Base-by-base conservation (phyloP, 495 filamentous ascomycete genomes). In the Copromyces sp. region DNA sequence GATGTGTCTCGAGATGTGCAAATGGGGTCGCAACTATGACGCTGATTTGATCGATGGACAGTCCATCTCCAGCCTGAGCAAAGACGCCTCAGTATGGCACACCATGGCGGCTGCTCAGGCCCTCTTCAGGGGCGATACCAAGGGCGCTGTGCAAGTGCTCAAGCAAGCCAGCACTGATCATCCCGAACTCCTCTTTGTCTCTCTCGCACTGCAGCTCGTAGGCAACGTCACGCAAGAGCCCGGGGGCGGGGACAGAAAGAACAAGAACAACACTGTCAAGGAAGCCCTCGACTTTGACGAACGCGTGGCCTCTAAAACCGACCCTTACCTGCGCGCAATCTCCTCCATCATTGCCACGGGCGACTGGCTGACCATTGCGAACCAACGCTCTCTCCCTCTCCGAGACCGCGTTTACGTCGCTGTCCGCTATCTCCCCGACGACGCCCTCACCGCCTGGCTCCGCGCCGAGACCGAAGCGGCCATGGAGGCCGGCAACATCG, bases 311-410 rank as follows among this genome's bases (percentile, higher is more conserved):
- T 86, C 83, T 40, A 84, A 83, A 70, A 84, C 84, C 0, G 95
- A 99, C 75, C 93, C 94, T 0, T 98, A 97, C 77, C 87, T 95
- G 11, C 90, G 94, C 69, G 94, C 94, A 0, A 91, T 99, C 70
- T 91, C 97, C n/a, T 90, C 93, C n/a, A 90, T 94, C 70, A 93
- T 98, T 69, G 90, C 92, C 69, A 94, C 91, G 32, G 93, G 93
- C 9, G 88, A 96, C 78, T 98, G 95, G 95, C 84, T 88, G 38
- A 88, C 88, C 12, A 93, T 98, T 29, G 88, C 93, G 71, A 87
- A 92, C 69, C 94, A 98, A 78, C 84, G 86, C 4, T 93, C 93
- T 39, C 86, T 99, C 0, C 93, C 95, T 1, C 86, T 98, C 16
- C 88, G 88, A 53, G 93, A 97, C 74, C 93, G 96, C 14, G 86